These are phyloP conservation scores for Curvularia spicifera DNA, from an alignment of 2,329 filamentous ascomycete species.

Conservation along the genomic window DNA sequence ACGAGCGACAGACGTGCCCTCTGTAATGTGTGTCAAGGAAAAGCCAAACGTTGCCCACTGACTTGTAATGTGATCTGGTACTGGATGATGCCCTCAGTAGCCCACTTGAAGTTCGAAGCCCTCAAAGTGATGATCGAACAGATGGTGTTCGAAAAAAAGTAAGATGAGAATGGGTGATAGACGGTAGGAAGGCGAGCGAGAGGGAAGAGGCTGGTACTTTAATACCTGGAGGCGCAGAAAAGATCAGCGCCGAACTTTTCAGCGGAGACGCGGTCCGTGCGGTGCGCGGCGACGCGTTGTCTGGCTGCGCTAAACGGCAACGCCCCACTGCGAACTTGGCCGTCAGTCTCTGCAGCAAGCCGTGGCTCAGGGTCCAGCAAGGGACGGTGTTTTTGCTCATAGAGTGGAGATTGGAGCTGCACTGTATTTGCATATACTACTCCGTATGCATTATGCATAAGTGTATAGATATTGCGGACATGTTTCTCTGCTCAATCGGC, in stretches of 20 bases:
- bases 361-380: slow-evolving; percentile 5
- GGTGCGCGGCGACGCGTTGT: slow-evolving; percentile 8
- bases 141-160: slow-evolving; percentile 28
- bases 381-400: neutral
- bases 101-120: slow-evolving; percentile 45
- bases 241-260: slow-evolving; percentile 25
- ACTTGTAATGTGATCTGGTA: slow-evolving; percentile 48
- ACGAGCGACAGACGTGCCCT: slow-evolving; percentile 46
- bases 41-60: slow-evolving; percentile 50
- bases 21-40: slow-evolving; percentile 50
- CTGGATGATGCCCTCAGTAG: slow-evolving; percentile 42
- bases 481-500: neutral
- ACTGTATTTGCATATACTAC: neutral
- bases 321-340: slow-evolving; percentile 12
- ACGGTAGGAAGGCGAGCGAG: slow-evolving; percentile 16
- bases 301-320: slow-evolving; percentile 9
- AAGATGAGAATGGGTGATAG: slow-evolving; percentile 29
- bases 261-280: slow-evolving; percentile 15
- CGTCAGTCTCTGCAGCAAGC: slow-evolving; percentile 1
- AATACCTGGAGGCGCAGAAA: slow-evolving; percentile 14
- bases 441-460: neutral
- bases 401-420: neutral
- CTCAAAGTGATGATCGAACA: slow-evolving; percentile 36
- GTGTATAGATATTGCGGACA: neutral
- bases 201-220: slow-evolving; percentile 26